Evolutionary conservation across 139 green algal genomes (phyloP), one percentile per base, ranked within the genome.

Genomic region (Auxenochlorella protothecoides): DNA sequence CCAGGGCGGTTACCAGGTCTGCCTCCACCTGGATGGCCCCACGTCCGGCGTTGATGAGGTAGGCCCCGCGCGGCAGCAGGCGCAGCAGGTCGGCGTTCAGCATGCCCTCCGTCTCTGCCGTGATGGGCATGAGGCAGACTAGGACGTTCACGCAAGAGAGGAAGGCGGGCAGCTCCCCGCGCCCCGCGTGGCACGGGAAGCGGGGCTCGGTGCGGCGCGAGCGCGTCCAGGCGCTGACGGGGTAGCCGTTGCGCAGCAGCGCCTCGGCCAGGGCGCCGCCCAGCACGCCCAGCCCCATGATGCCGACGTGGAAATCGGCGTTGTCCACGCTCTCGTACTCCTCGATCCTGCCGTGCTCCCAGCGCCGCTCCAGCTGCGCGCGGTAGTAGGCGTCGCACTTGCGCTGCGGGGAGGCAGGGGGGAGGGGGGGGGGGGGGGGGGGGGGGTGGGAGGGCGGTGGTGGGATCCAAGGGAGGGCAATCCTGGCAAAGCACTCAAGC

Each of bases 91-190:
- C 54, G 2, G 68, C 69, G 64, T 79, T 76, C 52, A 89, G 27
- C 63, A 89, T 85, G 71, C 82, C 80, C 59, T 68, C 61, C 2
- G 85, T 89, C 8, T 75, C 69, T 3, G 66, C 57, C 6, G 85
- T 90, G 2, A 89, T 68, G n/a, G 85, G 83, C 69, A 90, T 76
- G 71, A 90, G 70, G 75, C 76, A 84, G 53, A 90, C 81, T 55
- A 90, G 61, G n/a, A 88, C 73, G 68, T 90, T 77, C 5, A 51
- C 65, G 3, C 11, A n/a, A 14, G 62, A 12, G 11, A 82, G 79
- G 69, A 86, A 86, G 44, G 71, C 51, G 4, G 71, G 51, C 67
- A 90, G 77, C 57, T 80, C 13, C 13, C 67, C 69, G 7, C 52
- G 10, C 3, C 83, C 81, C 5, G 52, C 55, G 73, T 72, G 81